A percentile compares a stretch with the other conserved stretches of the same genome.
Evolutionary conservation across 2,329 filamentous ascomycete genomes (phyloP).

Genomic region (Cercospora sp.): DNA sequence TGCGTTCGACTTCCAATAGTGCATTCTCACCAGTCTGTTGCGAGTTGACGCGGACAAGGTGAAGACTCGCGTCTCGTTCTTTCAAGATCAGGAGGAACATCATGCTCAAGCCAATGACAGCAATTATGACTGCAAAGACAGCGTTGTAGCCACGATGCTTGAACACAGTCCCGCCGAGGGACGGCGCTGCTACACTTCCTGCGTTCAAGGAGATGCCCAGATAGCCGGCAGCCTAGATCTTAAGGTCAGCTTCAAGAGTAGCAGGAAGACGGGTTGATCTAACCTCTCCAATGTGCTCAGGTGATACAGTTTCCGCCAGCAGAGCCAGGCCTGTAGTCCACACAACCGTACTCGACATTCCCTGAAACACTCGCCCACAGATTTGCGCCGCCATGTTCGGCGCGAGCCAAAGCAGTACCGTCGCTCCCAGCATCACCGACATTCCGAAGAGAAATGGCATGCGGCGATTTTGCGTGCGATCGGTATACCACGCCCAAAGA

Average conservation of each 20-base stretch:
- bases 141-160: slow-evolving; percentile 44
- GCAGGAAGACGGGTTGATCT: not conserved
- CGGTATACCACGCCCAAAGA: slow-evolving; percentile 57
- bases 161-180: slow-evolving; percentile 68
- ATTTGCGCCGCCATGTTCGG: slow-evolving; percentile 60
- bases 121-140: slow-evolving; percentile 26
- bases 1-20: not conserved
- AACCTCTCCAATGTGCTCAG: slow-evolving; percentile 58
- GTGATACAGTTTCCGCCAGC: slow-evolving; percentile 66
- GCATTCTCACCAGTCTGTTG: not conserved
- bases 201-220: slow-evolving; percentile 62
- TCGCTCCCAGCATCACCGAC: slow-evolving; percentile 60
- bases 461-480: slow-evolving; percentile 61
- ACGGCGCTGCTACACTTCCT: slow-evolving; percentile 62
- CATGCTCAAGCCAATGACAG: slow-evolving; percentile 23
- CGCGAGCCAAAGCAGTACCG: slow-evolving; percentile 64
- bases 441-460: slow-evolving; percentile 64
- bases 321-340: slow-evolving; percentile 71
- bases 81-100: slow-evolving; percentile 25
- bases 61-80: slow-evolving; percentile 5
- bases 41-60: slow-evolving; percentile 1
- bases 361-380: slow-evolving; percentile 66
- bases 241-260: not conserved
- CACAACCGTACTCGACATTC: slow-evolving; percentile 65
- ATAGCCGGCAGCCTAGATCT: slow-evolving; percentile 59